Evolutionary conservation across 352 stramenopile genomes (phyloP).

Genomic region (Globisporangium megalacanthum): DNA sequence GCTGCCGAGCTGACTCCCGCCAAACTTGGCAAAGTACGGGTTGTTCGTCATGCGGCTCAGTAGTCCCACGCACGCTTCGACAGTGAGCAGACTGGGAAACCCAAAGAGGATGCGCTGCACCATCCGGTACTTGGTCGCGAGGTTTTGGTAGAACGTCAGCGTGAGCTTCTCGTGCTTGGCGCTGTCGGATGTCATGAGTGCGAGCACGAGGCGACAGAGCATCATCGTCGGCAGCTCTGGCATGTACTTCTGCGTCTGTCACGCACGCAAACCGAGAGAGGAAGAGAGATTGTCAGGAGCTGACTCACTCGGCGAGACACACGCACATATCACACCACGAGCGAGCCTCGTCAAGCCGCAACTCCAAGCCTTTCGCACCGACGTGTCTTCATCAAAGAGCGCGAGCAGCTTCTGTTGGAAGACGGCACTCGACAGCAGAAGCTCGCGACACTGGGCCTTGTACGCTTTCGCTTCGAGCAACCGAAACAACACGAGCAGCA

Average conservation of each 20-base stretch:
- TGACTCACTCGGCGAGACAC: constrained; percentile 9
- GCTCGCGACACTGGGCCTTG: constrained; percentile 44
- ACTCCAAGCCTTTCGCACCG: constrained; percentile 23
- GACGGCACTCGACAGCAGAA: constrained; percentile 53
- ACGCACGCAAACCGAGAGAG: not conserved
- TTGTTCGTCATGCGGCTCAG: constrained; percentile 73
- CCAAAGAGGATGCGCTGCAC: constrained; percentile 73
- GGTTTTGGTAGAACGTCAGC: constrained; percentile 57
- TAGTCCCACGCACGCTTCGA: constrained; percentile 72
- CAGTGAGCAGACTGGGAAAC: constrained; percentile 61
- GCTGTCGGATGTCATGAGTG: constrained; percentile 53
- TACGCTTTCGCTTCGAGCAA: constrained; percentile 64
- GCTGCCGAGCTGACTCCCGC: constrained; percentile 24
- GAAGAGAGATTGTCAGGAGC: not conserved
- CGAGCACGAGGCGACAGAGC: constrained; percentile 64
- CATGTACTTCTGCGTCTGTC: constrained; percentile 50
- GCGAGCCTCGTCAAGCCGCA: no score
- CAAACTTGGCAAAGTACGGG: constrained; percentile 51
- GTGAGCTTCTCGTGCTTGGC: constrained; percentile 63
- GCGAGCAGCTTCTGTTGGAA: constrained; percentile 63
- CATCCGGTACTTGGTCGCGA: constrained; percentile 73
- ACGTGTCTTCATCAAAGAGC: constrained; percentile 63
- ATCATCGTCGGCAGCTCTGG: constrained; percentile 77
- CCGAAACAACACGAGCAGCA: constrained; percentile 59
- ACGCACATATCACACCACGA: not conserved